Percentiles rank a stretch among this genome's conserved stretches.
These are phyloP conservation scores for Austroboletus rostrupii DNA, from an alignment of 1,284 basidiomycete genomes.

Conservation along the genomic window DNA sequence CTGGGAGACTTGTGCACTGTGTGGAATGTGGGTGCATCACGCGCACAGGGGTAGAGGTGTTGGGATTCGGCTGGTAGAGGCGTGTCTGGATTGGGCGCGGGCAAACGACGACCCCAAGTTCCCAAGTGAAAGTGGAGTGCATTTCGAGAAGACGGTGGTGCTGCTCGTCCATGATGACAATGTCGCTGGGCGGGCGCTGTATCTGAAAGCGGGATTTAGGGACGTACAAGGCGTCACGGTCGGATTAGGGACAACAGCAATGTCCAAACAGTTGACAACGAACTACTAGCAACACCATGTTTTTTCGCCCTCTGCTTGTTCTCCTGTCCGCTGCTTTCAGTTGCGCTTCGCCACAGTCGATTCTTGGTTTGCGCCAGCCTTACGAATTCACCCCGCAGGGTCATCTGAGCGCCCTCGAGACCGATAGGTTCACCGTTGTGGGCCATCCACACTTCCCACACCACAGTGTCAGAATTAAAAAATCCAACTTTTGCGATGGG, in stretches of 20 bases:
- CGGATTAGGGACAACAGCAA: too few relatives aligned
- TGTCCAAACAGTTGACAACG: too few relatives aligned
- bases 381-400: conserved; percentile 28
- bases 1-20: conserved; percentile 27
- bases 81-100: conserved; percentile 24
- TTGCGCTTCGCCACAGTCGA: conserved; percentile 16
- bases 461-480: conserved; percentile 54
- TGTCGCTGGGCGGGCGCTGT: conserved; percentile 15
- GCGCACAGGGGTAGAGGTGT: conserved; percentile 32
- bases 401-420: conserved; percentile 38
- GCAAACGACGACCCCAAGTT: conserved; percentile 14
- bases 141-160: conserved; percentile 14
- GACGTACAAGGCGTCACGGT: conserved; percentile 6
- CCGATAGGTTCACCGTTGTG: conserved; percentile 44
- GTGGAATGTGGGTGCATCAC: conserved; percentile 36
- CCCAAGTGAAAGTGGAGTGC: background rate
- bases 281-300: background rate
- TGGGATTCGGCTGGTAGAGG: conserved; percentile 19
- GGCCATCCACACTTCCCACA: conserved; percentile 50
- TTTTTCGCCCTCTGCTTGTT: conserved; percentile 1
- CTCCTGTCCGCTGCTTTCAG: conserved; percentile 17
- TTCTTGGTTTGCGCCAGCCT: conserved; percentile 8
- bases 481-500: conserved; percentile 29
- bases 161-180: conserved; percentile 17
- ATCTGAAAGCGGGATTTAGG: conserved; percentile 22